These are phyloP conservation scores for Artemisia tridentata DNA, from an alignment of 129 eudicot species.

Conservation along the genomic window DNA sequence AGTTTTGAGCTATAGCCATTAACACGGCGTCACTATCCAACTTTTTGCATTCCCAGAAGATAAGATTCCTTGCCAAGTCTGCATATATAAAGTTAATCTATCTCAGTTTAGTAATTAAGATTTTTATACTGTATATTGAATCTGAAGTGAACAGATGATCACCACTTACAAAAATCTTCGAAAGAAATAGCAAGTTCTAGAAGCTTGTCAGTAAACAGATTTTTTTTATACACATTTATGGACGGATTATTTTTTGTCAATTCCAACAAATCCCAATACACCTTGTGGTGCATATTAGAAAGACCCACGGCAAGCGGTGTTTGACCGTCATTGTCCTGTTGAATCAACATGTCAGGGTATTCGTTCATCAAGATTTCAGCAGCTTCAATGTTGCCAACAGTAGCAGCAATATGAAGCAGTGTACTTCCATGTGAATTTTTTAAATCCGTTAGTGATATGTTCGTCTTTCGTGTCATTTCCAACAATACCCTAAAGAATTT, in stretches of 20 bases:
- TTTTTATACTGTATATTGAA: no score
- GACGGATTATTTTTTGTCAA: background rate
- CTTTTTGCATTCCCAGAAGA: background rate
- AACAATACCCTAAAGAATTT: background rate
- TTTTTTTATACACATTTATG: background rate
- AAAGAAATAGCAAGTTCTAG: background rate
- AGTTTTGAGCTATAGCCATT: background rate
- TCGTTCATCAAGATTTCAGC: background rate
- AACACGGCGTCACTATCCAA: background rate
- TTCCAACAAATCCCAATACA: background rate
- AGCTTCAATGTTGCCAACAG: background rate
- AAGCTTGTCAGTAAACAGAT: background rate
- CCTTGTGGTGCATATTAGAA: background rate
- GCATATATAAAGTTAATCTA: no score
- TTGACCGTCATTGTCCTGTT: background rate
- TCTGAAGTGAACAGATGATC: background rate
- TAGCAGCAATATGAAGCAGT: conserved; percentile 6
- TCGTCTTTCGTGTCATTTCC: background rate
- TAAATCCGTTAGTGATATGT: background rate
- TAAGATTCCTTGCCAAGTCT: background rate
- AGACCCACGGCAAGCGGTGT: background rate
- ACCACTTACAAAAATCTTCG: background rate
- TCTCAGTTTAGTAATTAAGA: background rate
- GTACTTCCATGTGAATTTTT: background rate
- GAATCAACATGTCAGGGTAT: background rate